phyloP scores from a whole-genome alignment of 495 filamentous ascomycete species.

The Tuber brumale region DNA sequence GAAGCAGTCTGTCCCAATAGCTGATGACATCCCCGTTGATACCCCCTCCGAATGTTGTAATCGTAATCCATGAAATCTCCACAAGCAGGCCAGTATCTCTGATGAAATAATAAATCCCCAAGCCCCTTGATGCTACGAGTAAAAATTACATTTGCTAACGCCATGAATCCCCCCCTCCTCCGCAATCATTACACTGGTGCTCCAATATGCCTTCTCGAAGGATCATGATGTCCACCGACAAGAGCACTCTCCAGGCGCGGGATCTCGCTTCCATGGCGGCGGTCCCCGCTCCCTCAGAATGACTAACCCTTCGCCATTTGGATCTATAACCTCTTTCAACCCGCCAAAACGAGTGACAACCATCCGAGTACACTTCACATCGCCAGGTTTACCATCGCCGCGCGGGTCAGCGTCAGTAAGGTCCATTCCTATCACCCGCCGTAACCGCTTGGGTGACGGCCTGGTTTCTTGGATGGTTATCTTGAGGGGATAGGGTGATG shows the following conservation, averaged over 20 bases:
- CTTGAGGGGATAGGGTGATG: slow-evolving; percentile 14
- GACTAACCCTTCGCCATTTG: slow-evolving; percentile 18
- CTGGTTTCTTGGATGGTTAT: slow-evolving; percentile 29
- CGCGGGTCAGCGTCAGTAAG: slow-evolving; percentile 32
- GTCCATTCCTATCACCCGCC: slow-evolving; percentile 31
- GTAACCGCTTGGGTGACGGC: slow-evolving; percentile 16
- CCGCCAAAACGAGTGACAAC: slow-evolving; percentile 13
- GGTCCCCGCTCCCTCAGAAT: slow-evolving; percentile 10
- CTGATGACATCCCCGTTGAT: neutral
- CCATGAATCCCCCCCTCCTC: slow-evolving; percentile 8
- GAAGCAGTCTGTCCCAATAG: neutral
- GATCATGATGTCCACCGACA: slow-evolving; percentile 28
- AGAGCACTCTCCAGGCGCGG: slow-evolving; percentile 5
- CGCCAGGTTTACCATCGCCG: slow-evolving; percentile 6
- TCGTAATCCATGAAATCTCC: slow-evolving; percentile 3
- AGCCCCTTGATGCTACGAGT: neutral
- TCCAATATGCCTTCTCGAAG: neutral
- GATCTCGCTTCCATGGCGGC: neutral
- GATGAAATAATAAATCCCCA: slow-evolving; percentile 3
- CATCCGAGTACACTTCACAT: slow-evolving; percentile 25
- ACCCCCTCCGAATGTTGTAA: slow-evolving; percentile 1
- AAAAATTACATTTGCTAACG: neutral
- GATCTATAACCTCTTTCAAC: slow-evolving; percentile 14
- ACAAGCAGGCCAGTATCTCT: neutral
- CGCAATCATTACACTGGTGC: neutral